Percentiles rank a stretch among this genome's conserved stretches.
Evolutionary conservation across 257 asterid species (phyloP).

Genomic region (Catharanthus roseus): DNA sequence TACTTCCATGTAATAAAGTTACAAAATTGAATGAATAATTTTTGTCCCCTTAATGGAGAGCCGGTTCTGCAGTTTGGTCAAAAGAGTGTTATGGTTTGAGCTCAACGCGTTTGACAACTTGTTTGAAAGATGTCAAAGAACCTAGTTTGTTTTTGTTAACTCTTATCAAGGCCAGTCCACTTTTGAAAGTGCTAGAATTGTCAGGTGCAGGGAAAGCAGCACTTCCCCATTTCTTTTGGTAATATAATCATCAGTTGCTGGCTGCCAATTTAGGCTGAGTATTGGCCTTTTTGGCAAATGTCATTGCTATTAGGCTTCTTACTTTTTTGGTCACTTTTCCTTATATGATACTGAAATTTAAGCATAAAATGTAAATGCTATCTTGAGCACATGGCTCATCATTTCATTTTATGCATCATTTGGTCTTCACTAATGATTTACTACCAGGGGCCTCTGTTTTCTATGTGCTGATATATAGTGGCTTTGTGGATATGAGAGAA

Average conservation of each 20-base stretch:
- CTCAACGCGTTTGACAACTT: background rate
- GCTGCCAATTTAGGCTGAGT: background rate
- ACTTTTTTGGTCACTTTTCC: background rate
- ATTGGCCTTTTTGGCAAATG: background rate
- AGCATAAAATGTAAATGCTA: background rate
- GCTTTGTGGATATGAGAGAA: slow-evolving; percentile 54
- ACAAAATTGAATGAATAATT: background rate
- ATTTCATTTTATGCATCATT: slow-evolving; percentile 41
- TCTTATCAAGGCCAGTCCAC: background rate
- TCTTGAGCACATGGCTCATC: slow-evolving; percentile 3
- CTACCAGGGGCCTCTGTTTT: slow-evolving; percentile 90
- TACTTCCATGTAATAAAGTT: too few relatives aligned
- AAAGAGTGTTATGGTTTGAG: background rate
- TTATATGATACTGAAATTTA: background rate
- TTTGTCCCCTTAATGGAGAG: background rate
- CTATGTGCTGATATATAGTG: slow-evolving; percentile 94
- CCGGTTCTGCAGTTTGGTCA: background rate
- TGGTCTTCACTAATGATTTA: slow-evolving; percentile 91
- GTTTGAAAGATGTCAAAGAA: background rate
- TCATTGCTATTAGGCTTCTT: background rate
- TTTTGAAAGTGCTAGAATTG: background rate
- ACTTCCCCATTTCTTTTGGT: background rate
- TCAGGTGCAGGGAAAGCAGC: background rate
- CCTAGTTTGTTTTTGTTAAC: too few relatives aligned
- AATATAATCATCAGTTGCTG: background rate